Percentiles rank a stretch among this genome's conserved stretches.
phyloP scores from a whole-genome alignment of 1,284 basidiomycete species.

The Tylopilus orsonianus region DNA sequence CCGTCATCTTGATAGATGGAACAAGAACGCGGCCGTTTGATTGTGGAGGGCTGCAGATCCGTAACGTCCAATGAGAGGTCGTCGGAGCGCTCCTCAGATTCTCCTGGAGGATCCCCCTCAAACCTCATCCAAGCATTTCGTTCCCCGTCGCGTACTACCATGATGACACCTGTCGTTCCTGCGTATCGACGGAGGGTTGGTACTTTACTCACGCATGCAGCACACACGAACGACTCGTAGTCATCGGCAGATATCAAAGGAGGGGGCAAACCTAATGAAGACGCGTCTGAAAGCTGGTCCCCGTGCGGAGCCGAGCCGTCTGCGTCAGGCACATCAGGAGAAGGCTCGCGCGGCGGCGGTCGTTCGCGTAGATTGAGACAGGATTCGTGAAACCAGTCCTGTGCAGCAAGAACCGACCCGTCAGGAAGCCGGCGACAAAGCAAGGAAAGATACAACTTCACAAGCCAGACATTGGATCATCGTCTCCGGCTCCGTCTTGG shows the following conservation, averaged over 20 bases:
- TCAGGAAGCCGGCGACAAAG: conserved; percentile 4
- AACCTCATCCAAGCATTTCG: conserved; percentile 52
- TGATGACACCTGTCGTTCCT: conserved; percentile 60
- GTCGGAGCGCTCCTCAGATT: neutral
- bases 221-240: conserved; percentile 74
- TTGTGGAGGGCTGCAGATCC: conserved; percentile 31
- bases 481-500: conserved; percentile 68
- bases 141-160: conserved; percentile 55
- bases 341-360: conserved; percentile 46
- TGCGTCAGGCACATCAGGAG: conserved; percentile 38
- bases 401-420: neutral
- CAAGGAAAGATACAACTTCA: conserved; percentile 52
- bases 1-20: conserved; percentile 33
- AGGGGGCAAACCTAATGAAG: conserved; percentile 62
- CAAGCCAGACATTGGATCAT: conserved; percentile 84
- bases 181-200: conserved; percentile 57
- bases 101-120: conserved; percentile 21
- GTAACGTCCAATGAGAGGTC: conserved; percentile 29
- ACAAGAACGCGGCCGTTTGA: conserved; percentile 51
- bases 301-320: conserved; percentile 30
- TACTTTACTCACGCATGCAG: conserved; percentile 56
- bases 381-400: conserved; percentile 88
- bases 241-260: conserved; percentile 61
- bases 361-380: conserved; percentile 74
- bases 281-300: conserved; percentile 58